Conservation (phyloP, 257 asterid genomes). For the Datura wrightii region DNA sequence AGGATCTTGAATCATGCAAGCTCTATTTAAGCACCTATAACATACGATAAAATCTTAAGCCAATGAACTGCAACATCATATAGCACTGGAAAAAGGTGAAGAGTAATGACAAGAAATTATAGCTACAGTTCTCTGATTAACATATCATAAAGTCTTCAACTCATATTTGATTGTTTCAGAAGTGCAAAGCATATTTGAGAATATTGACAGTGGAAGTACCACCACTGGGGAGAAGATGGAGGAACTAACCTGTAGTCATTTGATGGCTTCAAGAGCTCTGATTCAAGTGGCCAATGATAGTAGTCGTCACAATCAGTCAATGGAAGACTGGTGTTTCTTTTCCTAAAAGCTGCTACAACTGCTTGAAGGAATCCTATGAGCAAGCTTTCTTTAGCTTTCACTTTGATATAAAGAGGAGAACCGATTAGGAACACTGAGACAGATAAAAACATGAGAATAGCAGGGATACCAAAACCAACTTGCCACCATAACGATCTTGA, state of each 20-base stretch:
- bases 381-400: conserved; percentile 22
- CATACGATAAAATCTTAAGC: neutral
- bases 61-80: neutral
- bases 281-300: conserved; percentile 20
- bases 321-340: conserved; percentile 4
- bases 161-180: neutral
- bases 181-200: neutral
- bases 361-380: conserved; percentile 33
- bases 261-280: conserved; percentile 19
- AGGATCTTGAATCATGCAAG: conserved; percentile 36
- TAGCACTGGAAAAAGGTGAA: neutral
- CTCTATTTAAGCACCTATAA: conserved; percentile 35
- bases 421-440: conserved; percentile 28
- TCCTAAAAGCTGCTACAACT: conserved; percentile 36
- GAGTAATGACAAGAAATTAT: neutral
- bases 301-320: neutral
- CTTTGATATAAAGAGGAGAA: conserved; percentile 33
- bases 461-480: conserved; percentile 38
- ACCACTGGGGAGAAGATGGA: neutral
- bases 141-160: neutral
- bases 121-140: neutral
- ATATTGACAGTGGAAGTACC: neutral
- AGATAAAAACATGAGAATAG: conserved; percentile 34
- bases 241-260: conserved; percentile 31
- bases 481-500: conserved; percentile 40